phyloP scores from a whole-genome alignment of 306 rosid species.

The Mimosa bimucronata region DNA sequence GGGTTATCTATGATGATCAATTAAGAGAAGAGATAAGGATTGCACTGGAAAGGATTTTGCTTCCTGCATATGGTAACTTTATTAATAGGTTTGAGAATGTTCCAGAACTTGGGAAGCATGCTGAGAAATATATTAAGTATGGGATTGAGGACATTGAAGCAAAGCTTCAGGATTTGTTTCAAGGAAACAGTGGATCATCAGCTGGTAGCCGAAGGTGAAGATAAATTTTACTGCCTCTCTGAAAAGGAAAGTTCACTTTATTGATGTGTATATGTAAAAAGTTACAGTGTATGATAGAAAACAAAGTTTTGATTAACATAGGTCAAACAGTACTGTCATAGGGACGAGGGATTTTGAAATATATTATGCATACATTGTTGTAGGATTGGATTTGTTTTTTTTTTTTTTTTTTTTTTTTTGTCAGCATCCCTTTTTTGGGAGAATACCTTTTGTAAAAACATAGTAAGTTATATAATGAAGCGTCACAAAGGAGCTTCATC shows the following conservation, averaged over 20 bases:
- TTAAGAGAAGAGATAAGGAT: constrained; percentile 73
- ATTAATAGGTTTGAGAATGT: constrained; percentile 59
- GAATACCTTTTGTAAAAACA: not conserved
- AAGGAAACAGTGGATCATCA: constrained; percentile 63
- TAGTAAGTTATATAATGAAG: not conserved
- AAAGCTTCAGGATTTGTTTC: constrained; percentile 60
- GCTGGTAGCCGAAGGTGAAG: constrained; percentile 64
- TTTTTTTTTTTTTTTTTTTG: not conserved
- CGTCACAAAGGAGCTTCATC: not conserved
- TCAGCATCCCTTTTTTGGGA: not conserved
- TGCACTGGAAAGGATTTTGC: constrained; percentile 57
- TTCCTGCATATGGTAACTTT: constrained; percentile 77
- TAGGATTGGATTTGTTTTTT: constrained; percentile 11
- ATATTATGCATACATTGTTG: constrained; percentile 26
- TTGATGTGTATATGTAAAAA: constrained; percentile 45
- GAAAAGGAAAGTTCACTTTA: constrained; percentile 7
- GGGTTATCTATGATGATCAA: constrained; percentile 76
- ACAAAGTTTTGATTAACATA: constrained; percentile 35
- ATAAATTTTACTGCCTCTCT: not conserved
- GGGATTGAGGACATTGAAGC: constrained; percentile 60
- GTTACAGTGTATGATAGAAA: constrained; percentile 40
- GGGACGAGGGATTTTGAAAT: not conserved
- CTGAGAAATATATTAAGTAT: constrained; percentile 64
- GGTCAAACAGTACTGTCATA: not conserved
- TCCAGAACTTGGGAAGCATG: constrained; percentile 62